Base-by-base conservation (phyloP, 2,329 filamentous ascomycete species). In the Exophiala spinifera region DNA sequence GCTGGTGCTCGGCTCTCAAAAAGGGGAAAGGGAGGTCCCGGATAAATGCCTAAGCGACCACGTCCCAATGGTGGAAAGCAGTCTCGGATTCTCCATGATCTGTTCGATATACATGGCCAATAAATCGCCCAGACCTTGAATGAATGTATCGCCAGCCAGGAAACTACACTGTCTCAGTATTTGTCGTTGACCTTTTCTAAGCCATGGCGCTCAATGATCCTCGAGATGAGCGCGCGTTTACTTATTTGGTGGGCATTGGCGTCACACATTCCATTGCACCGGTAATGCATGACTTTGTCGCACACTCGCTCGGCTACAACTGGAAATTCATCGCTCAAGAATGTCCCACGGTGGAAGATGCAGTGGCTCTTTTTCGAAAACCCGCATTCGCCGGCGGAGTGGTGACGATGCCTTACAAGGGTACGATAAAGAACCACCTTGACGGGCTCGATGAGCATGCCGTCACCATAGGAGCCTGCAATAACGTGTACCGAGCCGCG, bases 401-500 rank as follows among this genome's bases (percentile, higher is more conserved):
- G 4, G 66, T 73, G 4, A 74, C 72, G 1, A 76, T 76, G 73
- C 74, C 74, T 0, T 75, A 70, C 66, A 76, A 73, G 57, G 69
- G 65, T 49, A 33, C 45, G 8, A 54, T 57, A 23, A 57, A 54
- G 51, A 61, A 66, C 10, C 65, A 66, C 31, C 65, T 75, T 7
- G 69, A 74, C 51, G 66, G 64, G 1, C 58, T 73, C 1, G 74
- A 75, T 42, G 64, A 70, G 1, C 63, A 70, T 1, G 67, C 67
- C 1, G 49, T 56, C 0, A 67, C 63, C 10, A 69, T 75, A 3
- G 71, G 72, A 2, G 74, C 74, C 3, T 57, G 55, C 33, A 57
- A 57, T 51, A 57, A 57, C 37, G 51, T 57, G n/a, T 57, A 57
- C 36, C 42, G 50, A 49, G 63, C 64, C 7, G 25, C 46, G 1